These are phyloP conservation scores for Mycena indigotica DNA, from an alignment of 768 basidiomycete genomes.

Conservation along the genomic window DNA sequence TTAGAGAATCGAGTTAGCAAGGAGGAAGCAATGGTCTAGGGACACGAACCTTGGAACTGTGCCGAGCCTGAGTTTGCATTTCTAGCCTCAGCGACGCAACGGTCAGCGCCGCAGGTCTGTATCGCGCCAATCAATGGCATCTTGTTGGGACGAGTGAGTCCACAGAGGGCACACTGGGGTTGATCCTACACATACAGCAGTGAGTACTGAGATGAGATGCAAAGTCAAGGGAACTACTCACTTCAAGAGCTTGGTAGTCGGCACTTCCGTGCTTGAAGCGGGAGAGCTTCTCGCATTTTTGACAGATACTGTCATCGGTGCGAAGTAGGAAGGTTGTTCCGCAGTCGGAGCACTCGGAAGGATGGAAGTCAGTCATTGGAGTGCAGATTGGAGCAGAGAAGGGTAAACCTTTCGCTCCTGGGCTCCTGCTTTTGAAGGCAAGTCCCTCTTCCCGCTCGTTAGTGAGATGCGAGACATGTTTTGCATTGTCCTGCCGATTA, in stretches of 20 bases:
- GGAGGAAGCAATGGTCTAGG: no score
- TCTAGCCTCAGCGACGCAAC: neutral
- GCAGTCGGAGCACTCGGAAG: constrained; percentile 5
- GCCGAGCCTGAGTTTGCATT: neutral
- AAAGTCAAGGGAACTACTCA: neutral
- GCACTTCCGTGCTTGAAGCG: neutral
- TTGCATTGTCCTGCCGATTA: neutral
- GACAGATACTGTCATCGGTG: neutral
- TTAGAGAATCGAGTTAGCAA: no score
- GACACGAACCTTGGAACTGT: neutral
- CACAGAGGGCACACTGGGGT: constrained; percentile 3
- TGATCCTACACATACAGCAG: neutral
- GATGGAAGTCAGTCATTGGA: neutral
- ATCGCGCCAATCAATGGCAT: neutral
- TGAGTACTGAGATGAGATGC: neutral
- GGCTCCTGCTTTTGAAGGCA: neutral
- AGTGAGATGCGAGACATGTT: neutral
- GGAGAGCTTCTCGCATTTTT: constrained; percentile 8
- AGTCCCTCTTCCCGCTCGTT: neutral
- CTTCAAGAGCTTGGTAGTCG: constrained; percentile 6
- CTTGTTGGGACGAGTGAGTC: constrained; percentile 5
- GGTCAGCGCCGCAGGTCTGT: constrained; percentile 4
- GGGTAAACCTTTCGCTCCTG: neutral
- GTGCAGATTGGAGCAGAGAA: neutral
- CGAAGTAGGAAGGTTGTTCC: constrained; percentile 3